Evolutionary conservation across 1,284 basidiomycete genomes (phyloP), one percentile per base, ranked within the genome.

Genomic region (Xerocomus minutiporus): DNA sequence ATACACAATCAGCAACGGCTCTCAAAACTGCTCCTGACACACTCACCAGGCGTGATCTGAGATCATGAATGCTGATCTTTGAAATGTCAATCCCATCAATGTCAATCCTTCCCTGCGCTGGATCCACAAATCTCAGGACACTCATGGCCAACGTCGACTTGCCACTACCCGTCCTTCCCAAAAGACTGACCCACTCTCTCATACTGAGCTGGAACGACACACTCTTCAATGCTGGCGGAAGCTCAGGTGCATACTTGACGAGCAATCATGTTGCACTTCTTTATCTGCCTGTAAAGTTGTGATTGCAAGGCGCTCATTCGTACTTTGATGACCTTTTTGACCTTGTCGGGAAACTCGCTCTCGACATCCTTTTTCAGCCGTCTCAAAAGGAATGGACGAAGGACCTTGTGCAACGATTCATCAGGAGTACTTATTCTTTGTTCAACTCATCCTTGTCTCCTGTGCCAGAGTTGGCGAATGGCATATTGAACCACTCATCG

Each of bases 401-500:
- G 81, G 62, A 99, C 96, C 76, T 99, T 99, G 71, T 99, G 97
- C 66, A 99, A 61, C 95, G 88, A 70, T 99, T 97, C 66, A 99
- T 94, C 51, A 99, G 88, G 48, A 99, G 78, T 3, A 93, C 91
- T 77, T 99, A 97, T 90, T 99, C 97, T 89, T 99, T 97, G 75
- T 97, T 98, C 76, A 99, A 74, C 79, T 97, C 94, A 70, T 99
- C 97, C 81, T 96, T 97, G 73, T 99, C 96, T 20, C 88, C 88
- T 0, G 89, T 88, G 36, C 97, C 96, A 13, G 95, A 94, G 73
- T 96, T 98, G 57, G 97, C 95, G 62, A 99, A 99, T 0, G 97
- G 97, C 3, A 95, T 97, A 75, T 99, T 99, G 81, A 99, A 99
- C 97, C 97, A 99, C 69, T 99, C 97, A 67, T 99, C 97, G 68